Percentiles rank a stretch among this genome's conserved stretches.
These are phyloP conservation scores for Coleophoma cylindrospora DNA, from an alignment of 2,329 filamentous ascomycete genomes.

Conservation along the genomic window DNA sequence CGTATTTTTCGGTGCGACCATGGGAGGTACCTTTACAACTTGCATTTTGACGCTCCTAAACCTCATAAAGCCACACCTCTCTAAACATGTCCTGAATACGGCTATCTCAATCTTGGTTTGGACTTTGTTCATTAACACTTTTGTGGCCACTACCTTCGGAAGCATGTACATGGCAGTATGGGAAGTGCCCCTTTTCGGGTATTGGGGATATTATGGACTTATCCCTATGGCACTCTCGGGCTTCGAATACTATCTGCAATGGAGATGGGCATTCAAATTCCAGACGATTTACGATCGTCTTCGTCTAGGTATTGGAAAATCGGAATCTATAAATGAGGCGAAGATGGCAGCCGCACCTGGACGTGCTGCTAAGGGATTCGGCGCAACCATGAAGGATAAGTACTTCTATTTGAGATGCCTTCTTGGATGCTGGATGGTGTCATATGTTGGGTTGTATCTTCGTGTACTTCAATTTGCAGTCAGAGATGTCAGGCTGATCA, in stretches of 20 bases:
- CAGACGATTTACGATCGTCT: background rate
- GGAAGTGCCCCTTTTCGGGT: background rate
- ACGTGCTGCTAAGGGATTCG: background rate
- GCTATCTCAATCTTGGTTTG: background rate
- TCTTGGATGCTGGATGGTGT: slow-evolving; percentile 1
- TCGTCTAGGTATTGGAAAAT: background rate
- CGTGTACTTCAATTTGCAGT: background rate
- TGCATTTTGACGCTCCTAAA: background rate
- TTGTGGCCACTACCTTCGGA: background rate
- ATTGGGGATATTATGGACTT: slow-evolving; percentile 1
- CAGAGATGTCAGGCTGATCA: background rate
- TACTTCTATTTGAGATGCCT: background rate
- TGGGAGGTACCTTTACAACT: slow-evolving; percentile 1
- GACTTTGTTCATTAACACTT: slow-evolving; percentile 1
- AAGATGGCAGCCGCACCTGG: background rate
- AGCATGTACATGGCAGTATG: slow-evolving; percentile 1
- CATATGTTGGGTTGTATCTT: background rate
- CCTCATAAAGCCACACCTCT: slow-evolving; percentile 1
- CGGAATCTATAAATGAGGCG: background rate
- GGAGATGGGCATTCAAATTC: slow-evolving; percentile 2
- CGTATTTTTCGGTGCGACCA: slow-evolving; percentile 3
- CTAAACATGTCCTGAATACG: background rate
- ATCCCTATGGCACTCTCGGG: background rate
- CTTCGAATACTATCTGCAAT: slow-evolving; percentile 2
- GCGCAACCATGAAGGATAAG: background rate